phyloP scores from a whole-genome alignment of 2,329 filamentous ascomycete species.

The Fusarium proliferatum region DNA sequence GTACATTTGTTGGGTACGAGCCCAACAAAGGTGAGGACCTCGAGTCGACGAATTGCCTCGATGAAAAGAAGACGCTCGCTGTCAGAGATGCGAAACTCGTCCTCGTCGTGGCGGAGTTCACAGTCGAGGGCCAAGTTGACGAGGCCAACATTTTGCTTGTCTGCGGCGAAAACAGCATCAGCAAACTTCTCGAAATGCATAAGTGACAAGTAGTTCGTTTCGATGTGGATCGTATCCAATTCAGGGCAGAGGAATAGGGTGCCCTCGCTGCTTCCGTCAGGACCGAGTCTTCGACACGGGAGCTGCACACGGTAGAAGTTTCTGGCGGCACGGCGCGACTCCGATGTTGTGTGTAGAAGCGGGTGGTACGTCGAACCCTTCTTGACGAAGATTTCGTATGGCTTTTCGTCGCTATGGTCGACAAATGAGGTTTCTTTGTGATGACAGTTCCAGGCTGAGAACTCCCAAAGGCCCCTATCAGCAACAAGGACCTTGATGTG shows the following conservation, averaged over 20 bases:
- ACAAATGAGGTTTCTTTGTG: background rate
- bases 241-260: background rate
- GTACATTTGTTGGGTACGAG: background rate
- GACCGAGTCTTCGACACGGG: background rate
- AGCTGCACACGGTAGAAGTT: background rate
- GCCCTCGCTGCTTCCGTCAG: background rate
- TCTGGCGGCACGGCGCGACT: background rate
- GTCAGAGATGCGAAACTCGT: background rate
- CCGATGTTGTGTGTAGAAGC: background rate
- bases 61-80: background rate
- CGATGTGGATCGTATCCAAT: background rate
- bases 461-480: background rate
- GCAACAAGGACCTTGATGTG: background rate
- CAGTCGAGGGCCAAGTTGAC: background rate
- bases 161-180: fast-evolving
- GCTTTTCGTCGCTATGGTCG: background rate
- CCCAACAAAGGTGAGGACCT: background rate
- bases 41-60: background rate
- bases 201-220: fast-evolving
- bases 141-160: background rate
- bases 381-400: background rate
- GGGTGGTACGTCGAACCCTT: background rate
- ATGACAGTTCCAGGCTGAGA: background rate
- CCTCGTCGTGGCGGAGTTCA: background rate
- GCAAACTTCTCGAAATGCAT: background rate